Evolutionary conservation across 2,329 filamentous ascomycete genomes (phyloP).

Genomic region (Paecilomyces variotii): DNA sequence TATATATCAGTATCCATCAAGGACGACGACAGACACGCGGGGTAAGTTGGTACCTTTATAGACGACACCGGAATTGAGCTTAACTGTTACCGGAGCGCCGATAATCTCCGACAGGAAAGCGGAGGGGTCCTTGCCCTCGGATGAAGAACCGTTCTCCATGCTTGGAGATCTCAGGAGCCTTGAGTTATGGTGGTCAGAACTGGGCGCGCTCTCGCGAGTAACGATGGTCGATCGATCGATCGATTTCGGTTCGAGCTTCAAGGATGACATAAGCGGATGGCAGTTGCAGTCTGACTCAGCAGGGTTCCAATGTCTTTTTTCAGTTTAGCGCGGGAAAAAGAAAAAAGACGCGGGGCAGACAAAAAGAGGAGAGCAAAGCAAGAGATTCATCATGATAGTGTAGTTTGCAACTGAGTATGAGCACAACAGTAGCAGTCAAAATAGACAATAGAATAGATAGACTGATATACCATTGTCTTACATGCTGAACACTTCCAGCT

Average conservation of each 20-base stretch:
- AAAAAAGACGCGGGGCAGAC: background rate
- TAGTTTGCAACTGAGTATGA: background rate
- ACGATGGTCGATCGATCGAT: background rate
- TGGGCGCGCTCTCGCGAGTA: background rate
- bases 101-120: conserved; percentile 92
- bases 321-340: background rate
- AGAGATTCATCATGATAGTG: background rate
- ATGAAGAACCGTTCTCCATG: conserved; percentile 68
- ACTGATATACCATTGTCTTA: too few species aligned
- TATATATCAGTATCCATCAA: conserved; percentile 4
- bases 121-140: conserved; percentile 83
- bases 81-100: conserved; percentile 87
- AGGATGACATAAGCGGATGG: background rate
- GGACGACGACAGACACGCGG: background rate
- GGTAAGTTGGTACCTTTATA: conserved; percentile 66
- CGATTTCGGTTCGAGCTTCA: background rate
- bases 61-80: conserved; percentile 95
- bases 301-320: background rate
- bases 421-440: too few species aligned
- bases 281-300: background rate
- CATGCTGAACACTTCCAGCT: too few species aligned
- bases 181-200: background rate
- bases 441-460: too few species aligned
- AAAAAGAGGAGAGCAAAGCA: background rate
- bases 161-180: background rate